Evolutionary conservation across 768 basidiomycete genomes (phyloP).

Genomic region (Coprinopsis sp.): DNA sequence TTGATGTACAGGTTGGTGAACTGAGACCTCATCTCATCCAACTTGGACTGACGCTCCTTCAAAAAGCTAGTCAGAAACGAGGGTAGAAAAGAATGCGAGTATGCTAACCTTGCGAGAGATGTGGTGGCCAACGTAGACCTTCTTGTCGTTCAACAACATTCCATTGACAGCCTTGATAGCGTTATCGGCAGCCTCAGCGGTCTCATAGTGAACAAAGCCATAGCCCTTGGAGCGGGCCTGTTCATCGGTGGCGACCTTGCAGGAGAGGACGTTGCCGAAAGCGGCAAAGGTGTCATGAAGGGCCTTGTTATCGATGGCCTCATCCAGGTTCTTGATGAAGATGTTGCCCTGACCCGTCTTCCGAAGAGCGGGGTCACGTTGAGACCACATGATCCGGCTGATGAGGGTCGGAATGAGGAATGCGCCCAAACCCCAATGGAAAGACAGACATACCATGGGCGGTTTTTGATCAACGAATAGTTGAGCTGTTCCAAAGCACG

Average conservation of each 20-base stretch:
- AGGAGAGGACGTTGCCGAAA: slow-evolving; percentile 97
- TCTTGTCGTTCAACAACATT: slow-evolving; percentile 99
- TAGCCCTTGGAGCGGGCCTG: slow-evolving; percentile 95
- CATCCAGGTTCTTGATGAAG: slow-evolving; percentile 99
- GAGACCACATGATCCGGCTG: slow-evolving; percentile 99
- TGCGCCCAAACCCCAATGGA: slow-evolving; percentile 12
- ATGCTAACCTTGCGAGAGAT: slow-evolving; percentile 84
- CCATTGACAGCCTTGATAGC: slow-evolving; percentile 99
- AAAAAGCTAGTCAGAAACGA: not conserved
- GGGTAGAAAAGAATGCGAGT: no score
- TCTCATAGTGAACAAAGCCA: slow-evolving; percentile 99
- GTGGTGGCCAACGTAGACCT: slow-evolving; percentile 97
- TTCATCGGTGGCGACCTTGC: slow-evolving; percentile 98
- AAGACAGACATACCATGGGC: slow-evolving; percentile 71
- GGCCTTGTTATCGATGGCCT: slow-evolving; percentile 98
- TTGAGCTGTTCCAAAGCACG: slow-evolving; percentile 98
- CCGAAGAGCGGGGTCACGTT: slow-evolving; percentile 97
- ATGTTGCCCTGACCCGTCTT: slow-evolving; percentile 99
- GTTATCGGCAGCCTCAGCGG: slow-evolving; percentile 88
- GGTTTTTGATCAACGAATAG: slow-evolving; percentile 98
- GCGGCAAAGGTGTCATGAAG: slow-evolving; percentile 99
- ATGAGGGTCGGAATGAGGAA: slow-evolving; percentile 15
- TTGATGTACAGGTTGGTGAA: slow-evolving; percentile 99
- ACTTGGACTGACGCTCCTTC: slow-evolving; percentile 94
- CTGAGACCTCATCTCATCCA: slow-evolving; percentile 95